Evolutionary conservation across 352 stramenopile genomes (phyloP), one percentile per base, ranked within the genome.

Genomic region (Globisporangium nagaii): DNA sequence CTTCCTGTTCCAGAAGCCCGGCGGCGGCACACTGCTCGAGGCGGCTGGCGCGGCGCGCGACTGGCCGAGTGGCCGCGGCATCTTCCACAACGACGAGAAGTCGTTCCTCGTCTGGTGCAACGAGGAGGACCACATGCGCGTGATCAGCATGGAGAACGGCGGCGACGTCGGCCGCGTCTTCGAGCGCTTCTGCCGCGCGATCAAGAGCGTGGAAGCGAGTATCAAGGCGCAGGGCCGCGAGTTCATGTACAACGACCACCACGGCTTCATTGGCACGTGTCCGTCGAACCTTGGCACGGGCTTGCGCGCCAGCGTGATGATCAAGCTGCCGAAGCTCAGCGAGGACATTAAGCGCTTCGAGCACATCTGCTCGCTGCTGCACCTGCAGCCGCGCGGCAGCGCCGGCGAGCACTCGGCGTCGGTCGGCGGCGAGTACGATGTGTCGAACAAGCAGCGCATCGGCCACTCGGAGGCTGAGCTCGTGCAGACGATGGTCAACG

Each of bases 211-310:
- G 12, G 82, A 93, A 55, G 69, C 67, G 27, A 89, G 84, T 61
- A 78, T 82, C 56, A 76, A 79, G 64, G 58, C 59, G 39, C 81
- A 93, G 35, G 80, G 80, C 15, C 68, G 70, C 24, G 76, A 84
- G 61, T 92, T 90, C 64, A 87, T 87, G 53, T 80, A 86, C 63
- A 80, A 78, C 49, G 70, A 87, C 35, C 64, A 93, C 68, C 75
- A 84, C 48, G 74, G 86, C 30, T 96, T 95, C 63, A 77, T 97
- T 28, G 93, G 86, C 44, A 80, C 76, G 20, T 97, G 87, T 54
- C 90, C 90, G 7, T 89, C 83, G 32, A 97, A 97, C 62, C 63
- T 97, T 28, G 90, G 90, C 53, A 96, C 90, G 24, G 88, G 86
- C 0, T 71, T 97, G 54, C 72, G 88, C 43, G 88, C 90, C 3